Percentiles rank a stretch among this genome's conserved stretches.
phyloP scores from a whole-genome alignment of 23 red algal species.

The Gracilaria caudata region DNA sequence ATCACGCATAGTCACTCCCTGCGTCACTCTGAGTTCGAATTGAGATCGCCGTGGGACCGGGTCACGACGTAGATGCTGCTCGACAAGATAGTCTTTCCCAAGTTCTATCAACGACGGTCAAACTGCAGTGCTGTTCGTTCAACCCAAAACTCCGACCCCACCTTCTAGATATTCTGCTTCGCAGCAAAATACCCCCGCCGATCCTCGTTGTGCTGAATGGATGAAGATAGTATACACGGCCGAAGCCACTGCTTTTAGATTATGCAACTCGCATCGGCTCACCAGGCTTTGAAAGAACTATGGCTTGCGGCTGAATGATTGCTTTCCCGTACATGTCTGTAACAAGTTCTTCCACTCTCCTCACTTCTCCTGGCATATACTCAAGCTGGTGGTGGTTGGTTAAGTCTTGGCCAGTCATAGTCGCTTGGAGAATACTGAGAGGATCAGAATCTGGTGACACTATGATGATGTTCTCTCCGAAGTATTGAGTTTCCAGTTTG shows the following conservation, averaged over 20 bases:
- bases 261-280: not conserved
- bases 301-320: slow-evolving; percentile 22
- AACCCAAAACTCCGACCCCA: no score
- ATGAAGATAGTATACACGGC: not conserved
- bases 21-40: not conserved
- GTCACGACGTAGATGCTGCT: not conserved
- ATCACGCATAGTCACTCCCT: not conserved
- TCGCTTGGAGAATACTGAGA: slow-evolving; percentile 70
- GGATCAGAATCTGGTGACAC: slow-evolving; percentile 81
- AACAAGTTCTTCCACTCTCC: slow-evolving; percentile 60
- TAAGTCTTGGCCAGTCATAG: slow-evolving; percentile 35
- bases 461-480: slow-evolving; percentile 73
- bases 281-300: slow-evolving; percentile 44
- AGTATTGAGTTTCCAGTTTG: slow-evolving; percentile 93
- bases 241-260: not conserved
- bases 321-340: slow-evolving; percentile 36
- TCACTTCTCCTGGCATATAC: slow-evolving; percentile 70
- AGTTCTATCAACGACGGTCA: no score
- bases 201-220: not conserved
- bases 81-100: not conserved
- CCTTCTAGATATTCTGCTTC: no score
- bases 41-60: not conserved
- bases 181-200: not conserved
- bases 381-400: slow-evolving; percentile 28
- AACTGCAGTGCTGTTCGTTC: no score